Evolutionary conservation across 2,329 filamentous ascomycete species (phyloP).

Genomic region (Cladosporium colombiae): DNA sequence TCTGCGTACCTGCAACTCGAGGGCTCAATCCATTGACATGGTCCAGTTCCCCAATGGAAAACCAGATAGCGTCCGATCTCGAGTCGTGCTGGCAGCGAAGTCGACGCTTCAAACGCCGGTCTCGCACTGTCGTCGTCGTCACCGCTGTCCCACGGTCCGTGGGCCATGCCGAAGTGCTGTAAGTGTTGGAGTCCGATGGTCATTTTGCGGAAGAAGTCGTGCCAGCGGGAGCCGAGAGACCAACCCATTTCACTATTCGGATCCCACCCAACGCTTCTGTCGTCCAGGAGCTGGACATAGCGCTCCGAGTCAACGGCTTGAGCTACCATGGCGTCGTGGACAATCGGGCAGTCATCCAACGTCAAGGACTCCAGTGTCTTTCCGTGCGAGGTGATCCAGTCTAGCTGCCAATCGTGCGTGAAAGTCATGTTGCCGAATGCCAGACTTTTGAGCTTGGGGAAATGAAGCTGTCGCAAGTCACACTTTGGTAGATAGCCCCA

Average conservation of each 20-base stretch:
- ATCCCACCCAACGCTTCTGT: neutral
- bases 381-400: constrained; percentile 48
- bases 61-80: neutral
- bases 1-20: neutral
- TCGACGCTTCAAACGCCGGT: neutral
- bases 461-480: constrained; percentile 38
- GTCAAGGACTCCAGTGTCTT: constrained; percentile 44
- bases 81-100: neutral
- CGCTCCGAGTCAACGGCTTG: neutral
- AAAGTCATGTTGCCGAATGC: constrained; percentile 47
- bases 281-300: neutral
- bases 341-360: constrained; percentile 45
- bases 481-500: constrained; percentile 46
- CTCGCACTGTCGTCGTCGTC: neutral
- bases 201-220: constrained; percentile 17
- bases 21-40: neutral
- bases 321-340: neutral
- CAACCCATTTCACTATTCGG: neutral
- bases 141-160: neutral
- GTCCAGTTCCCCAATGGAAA: neutral
- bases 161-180: constrained; percentile 18
- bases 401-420: constrained; percentile 48
- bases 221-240: constrained; percentile 18
- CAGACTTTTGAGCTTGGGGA: constrained; percentile 45
- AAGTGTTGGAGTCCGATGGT: constrained; percentile 9